Percentiles rank a stretch among this genome's conserved stretches.
Conservation (phyloP, 495 filamentous ascomycete genomes). For the Neurospora tetraspora region DNA sequence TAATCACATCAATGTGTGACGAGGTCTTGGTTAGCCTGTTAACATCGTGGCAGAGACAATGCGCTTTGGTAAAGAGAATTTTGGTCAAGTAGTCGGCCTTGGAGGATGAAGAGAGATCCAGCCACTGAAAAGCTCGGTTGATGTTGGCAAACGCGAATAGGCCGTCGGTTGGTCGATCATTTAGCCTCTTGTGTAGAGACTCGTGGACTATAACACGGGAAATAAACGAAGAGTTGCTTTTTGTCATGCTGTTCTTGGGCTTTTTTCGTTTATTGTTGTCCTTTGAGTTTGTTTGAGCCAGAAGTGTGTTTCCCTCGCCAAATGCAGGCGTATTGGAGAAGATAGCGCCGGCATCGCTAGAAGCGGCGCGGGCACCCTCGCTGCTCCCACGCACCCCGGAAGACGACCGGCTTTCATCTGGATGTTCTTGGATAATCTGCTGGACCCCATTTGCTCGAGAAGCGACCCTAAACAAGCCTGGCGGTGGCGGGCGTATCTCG, state of each 20-base stretch:
- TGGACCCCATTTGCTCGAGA: constrained; percentile 30
- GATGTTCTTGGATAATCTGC: constrained; percentile 50
- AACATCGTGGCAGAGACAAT: constrained; percentile 90
- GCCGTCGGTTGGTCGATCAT: constrained; percentile 68
- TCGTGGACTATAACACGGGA: constrained; percentile 92
- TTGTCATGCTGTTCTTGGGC: constrained; percentile 93
- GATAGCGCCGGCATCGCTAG: constrained; percentile 28
- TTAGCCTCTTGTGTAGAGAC: constrained; percentile 59
- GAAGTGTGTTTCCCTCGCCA: constrained; percentile 74
- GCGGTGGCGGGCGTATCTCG: constrained; percentile 47
- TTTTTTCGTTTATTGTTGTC: constrained; percentile 73
- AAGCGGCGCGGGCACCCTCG: constrained; percentile 34
- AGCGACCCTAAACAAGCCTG: constrained; percentile 40
- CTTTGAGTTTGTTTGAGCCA: constrained; percentile 52
- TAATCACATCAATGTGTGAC: constrained; percentile 77
- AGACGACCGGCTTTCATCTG: constrained; percentile 51
- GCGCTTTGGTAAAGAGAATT: constrained; percentile 90
- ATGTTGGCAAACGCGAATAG: constrained; percentile 89
- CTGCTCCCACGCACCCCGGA: constrained; percentile 42
- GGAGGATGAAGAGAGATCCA: constrained; percentile 44
- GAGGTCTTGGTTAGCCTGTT: constrained; percentile 71
- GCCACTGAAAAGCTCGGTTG: constrained; percentile 78
- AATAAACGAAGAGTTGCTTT: constrained; percentile 96
- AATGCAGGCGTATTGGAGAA: constrained; percentile 53
- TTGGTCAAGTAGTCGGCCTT: constrained; percentile 87